Evolutionary conservation across 2,329 filamentous ascomycete species (phyloP).

Genomic region (Exophiala oligosperma): DNA sequence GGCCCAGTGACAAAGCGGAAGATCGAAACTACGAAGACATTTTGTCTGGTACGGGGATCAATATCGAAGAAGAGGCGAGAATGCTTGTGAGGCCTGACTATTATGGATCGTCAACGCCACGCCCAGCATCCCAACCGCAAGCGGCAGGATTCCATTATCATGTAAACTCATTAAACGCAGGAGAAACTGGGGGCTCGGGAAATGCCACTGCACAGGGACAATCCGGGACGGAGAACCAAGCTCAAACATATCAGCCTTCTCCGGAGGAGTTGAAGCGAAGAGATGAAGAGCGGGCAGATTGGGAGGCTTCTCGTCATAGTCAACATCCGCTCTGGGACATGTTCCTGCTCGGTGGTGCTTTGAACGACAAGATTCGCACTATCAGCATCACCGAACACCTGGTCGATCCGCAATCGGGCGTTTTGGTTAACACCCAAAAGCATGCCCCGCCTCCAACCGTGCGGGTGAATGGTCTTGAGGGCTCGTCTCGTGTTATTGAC

Average conservation of each 20-base stretch:
- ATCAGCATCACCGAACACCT: constrained; percentile 60
- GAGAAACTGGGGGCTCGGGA: constrained; percentile 12
- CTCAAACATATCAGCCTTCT: constrained; percentile 16
- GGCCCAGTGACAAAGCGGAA: constrained; percentile 43
- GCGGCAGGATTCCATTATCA: constrained; percentile 13
- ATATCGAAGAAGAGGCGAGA: constrained; percentile 26
- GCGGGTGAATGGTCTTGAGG: constrained; percentile 61
- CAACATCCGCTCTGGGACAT: constrained; percentile 72
- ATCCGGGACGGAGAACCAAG: constrained; percentile 5
- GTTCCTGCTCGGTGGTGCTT: constrained; percentile 65
- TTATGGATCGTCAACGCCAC: constrained; percentile 16
- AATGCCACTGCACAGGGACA: constrained; percentile 5
- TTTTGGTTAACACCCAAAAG: constrained; percentile 48
- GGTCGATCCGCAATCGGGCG: constrained; percentile 58
- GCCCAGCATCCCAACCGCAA: constrained; percentile 9
- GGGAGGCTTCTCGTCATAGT: constrained; percentile 61
- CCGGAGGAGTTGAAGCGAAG: constrained; percentile 65
- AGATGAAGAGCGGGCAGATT: constrained; percentile 64
- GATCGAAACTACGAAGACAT: constrained; percentile 26
- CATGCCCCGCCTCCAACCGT: constrained; percentile 42
- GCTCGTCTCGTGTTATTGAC: constrained; percentile 61
- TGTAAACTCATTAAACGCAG: constrained; percentile 12
- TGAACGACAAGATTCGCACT: constrained; percentile 55
- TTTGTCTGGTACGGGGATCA: constrained; percentile 24
- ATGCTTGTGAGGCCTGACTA: constrained; percentile 23